phyloP scores from a whole-genome alignment of 2,329 filamentous ascomycete genomes.

The Hortaea sp. region DNA sequence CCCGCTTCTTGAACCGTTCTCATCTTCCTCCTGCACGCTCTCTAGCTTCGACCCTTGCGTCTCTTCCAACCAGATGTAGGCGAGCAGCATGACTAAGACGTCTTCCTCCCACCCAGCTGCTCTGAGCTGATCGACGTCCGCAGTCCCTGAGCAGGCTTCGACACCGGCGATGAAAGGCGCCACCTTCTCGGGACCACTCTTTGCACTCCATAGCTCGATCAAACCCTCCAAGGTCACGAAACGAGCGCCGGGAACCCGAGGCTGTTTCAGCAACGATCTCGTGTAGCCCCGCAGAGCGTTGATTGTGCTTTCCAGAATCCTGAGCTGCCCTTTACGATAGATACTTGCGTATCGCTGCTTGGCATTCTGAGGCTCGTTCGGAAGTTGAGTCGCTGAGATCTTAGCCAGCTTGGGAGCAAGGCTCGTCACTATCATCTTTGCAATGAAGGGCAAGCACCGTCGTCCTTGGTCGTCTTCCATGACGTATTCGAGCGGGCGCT shows the following conservation, averaged over 20 bases:
- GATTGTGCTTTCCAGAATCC: slow-evolving; percentile 21
- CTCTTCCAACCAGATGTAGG: slow-evolving; percentile 10
- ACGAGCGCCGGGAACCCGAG: slow-evolving; percentile 6
- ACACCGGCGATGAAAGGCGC: slow-evolving; percentile 23
- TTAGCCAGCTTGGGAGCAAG: slow-evolving; percentile 25
- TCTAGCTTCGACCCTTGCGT: not conserved
- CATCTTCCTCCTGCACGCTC: not conserved
- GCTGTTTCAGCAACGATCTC: slow-evolving; percentile 12
- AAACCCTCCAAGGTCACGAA: slow-evolving; percentile 23
- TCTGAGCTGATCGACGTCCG: slow-evolving; percentile 20
- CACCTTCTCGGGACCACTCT: slow-evolving; percentile 1
- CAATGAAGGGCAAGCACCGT: slow-evolving; percentile 24
- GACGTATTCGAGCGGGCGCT: slow-evolving; percentile 18
- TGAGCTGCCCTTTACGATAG: slow-evolving; percentile 33
- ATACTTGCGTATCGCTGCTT: slow-evolving; percentile 33
- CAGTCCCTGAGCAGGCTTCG: slow-evolving; percentile 19
- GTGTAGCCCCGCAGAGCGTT: slow-evolving; percentile 18
- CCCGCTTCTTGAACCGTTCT: not conserved
- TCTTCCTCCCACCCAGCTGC: slow-evolving; percentile 28
- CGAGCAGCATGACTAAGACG: slow-evolving; percentile 25
- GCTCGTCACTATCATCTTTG: slow-evolving; percentile 25
- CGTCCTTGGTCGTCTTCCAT: slow-evolving; percentile 13
- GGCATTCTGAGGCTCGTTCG: slow-evolving; percentile 22
- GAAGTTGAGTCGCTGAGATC: slow-evolving; percentile 15
- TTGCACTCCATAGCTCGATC: slow-evolving; percentile 42